Base-by-base conservation (phyloP, 371 early-diverging fungal genomes). In the Thermomucor indicae-seudaticae region DNA sequence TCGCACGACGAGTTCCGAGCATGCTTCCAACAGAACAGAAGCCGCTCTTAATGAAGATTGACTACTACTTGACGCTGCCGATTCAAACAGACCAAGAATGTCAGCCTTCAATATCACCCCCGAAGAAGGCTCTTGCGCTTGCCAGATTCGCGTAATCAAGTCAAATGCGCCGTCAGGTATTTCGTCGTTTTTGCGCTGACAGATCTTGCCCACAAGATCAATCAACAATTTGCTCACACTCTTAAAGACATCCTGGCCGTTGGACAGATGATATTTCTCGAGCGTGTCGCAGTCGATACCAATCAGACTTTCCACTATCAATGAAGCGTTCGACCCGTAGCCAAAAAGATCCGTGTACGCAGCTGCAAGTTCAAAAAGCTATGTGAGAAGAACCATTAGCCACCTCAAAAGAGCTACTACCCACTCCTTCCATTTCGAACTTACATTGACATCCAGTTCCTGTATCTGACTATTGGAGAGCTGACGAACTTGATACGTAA, bases 71-170 rank as follows among this genome's bases (percentile, higher is more conserved):
- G n/a, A n/a, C n/a, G n/a, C n/a, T n/a, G n/a, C n/a, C n/a, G n/a
- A n/a, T n/a, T n/a, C n/a, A n/a, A n/a, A n/a, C n/a, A n/a, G n/a
- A n/a, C n/a, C n/a, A n/a, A n/a, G n/a, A n/a, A n/a, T n/a, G n/a
- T n/a, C n/a, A n/a, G n/a, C n/a, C n/a, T 8, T 55, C 54, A 24
- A 67, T 49, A 12, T 51, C 51, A 6, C 45, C 40, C 10, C 44
- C 46, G 10, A 54, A 30, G 12, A 53, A 43, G 11, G 35, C 17
- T 19, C 51, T 55, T n/a, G n/a, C n/a, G n/a, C n/a, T n/a, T n/a
- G n/a, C 65, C 60, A 64, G 2, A 62, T 29, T n/a, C 49, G 47
- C 1, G 69, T 49, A 24, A 68, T 55, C 7, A 60, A 53, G n/a
- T 52, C 47, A 43, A 61, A 68, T 20, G 59, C 58, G 16, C 44